Evolutionary conservation across 768 basidiomycete genomes (phyloP), one percentile per base, ranked within the genome.

Genomic region (Mycena maculata): DNA sequence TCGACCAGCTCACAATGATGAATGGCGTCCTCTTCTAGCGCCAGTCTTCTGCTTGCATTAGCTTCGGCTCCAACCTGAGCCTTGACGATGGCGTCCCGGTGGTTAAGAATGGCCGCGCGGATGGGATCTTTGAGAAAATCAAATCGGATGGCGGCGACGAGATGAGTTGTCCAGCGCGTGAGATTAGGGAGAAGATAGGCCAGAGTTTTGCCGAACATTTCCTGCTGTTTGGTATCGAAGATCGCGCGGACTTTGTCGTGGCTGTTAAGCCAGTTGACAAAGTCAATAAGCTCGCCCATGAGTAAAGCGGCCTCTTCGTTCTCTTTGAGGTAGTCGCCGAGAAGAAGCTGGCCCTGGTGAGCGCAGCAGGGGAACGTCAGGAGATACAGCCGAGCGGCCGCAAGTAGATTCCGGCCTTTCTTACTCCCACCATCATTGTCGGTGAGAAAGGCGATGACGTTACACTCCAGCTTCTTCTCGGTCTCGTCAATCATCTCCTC

Each of bases 371-470:
- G 59, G 27, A 57, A 54, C 8, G 15, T n/a, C 22, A 69, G 28
- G 39, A 69, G 56, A 15, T 47, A 69, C 13, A 54, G 50, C 2
- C 68, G 63, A 22, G 58, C 39, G 6, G 23, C 33, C 30, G 42
- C 55, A 10, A 69, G 57, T n/a, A 66, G 16, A 16, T 36, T 28
- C 16, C 68, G 42, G 22, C 64, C 68, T 30, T 33, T 56, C 30
- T 66, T 54, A 25, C 68, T 69, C 47, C 68, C 68, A 48, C 68
- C 68, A 66, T 69, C 59, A 49, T 65, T 65, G 68, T 69, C 68
- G 25, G 56, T 59, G 45, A 57, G 50, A 55, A 65, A 66, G 22
- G 31, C 61, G 33, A 65, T 59, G 42, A 69, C 44, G 28, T 52
- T 28, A 25, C 60, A 61, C 27, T n/a, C 50, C 12, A 61, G 39